Evolutionary conservation across 2,329 filamentous ascomycete genomes (phyloP).

Genomic region (Fusarium compactum): DNA sequence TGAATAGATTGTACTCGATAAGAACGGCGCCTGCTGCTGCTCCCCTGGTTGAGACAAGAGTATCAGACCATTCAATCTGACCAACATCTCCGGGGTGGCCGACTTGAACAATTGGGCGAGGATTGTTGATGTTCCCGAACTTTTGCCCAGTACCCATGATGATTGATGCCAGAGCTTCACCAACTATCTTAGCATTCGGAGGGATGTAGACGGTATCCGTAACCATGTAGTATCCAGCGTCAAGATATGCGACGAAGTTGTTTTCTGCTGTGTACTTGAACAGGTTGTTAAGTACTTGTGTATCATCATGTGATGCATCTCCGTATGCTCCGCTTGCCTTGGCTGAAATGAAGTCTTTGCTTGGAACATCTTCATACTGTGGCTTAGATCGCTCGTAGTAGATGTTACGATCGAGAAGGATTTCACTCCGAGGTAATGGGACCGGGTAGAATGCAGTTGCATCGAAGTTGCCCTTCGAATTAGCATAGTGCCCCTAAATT

Average conservation of each 20-base stretch:
- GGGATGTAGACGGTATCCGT: constrained; percentile 65
- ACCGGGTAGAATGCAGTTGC: constrained; percentile 41
- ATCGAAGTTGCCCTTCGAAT: constrained; percentile 39
- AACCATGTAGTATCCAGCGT: constrained; percentile 71
- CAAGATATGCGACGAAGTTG: constrained; percentile 69
- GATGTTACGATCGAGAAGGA: constrained; percentile 64
- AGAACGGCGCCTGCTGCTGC: constrained; percentile 75
- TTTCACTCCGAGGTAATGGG: constrained; percentile 30
- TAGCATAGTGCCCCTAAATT: constrained; percentile 44
- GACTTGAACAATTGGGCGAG: constrained; percentile 75
- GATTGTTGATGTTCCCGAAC: constrained; percentile 68
- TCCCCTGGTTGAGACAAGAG: constrained; percentile 77
- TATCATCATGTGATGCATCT: constrained; percentile 81
- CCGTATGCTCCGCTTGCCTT: constrained; percentile 66
- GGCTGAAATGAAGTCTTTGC: constrained; percentile 74
- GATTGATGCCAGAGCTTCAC: constrained; percentile 66
- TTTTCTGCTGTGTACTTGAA: constrained; percentile 66
- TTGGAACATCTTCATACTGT: constrained; percentile 73
- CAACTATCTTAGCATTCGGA: constrained; percentile 66
- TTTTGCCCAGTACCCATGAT: constrained; percentile 67
- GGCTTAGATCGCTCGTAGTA: constrained; percentile 82
- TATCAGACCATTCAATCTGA: constrained; percentile 76
- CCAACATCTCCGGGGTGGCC: constrained; percentile 73
- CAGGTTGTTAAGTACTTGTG: constrained; percentile 68
- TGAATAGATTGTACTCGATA: constrained; percentile 78